These are phyloP conservation scores for Suillus decipiens DNA, from an alignment of 768 basidiomycete genomes.

Conservation along the genomic window DNA sequence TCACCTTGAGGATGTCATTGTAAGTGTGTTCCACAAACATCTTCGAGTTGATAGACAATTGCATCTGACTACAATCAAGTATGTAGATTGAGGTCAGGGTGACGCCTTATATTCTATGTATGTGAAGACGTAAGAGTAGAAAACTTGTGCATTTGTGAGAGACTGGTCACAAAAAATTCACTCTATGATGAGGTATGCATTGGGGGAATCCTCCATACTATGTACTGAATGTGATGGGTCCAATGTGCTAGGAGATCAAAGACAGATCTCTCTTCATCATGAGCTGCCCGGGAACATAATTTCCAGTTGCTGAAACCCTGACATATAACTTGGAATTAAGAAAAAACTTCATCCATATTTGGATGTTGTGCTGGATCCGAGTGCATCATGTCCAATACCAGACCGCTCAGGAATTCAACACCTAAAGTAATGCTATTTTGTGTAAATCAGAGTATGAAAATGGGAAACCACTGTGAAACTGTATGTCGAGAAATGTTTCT, in stretches of 20 bases:
- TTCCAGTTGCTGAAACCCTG: constrained; percentile 16
- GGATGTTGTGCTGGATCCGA: constrained; percentile 35
- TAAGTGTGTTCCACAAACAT: too few species aligned
- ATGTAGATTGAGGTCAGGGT: too few species aligned
- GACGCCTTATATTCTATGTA: too few species aligned
- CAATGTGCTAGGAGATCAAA: constrained; percentile 20
- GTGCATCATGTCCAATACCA: constrained; percentile 36
- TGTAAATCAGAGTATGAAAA: neutral
- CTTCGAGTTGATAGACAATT: too few species aligned
- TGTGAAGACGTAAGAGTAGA: neutral
- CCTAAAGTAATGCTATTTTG: neutral
- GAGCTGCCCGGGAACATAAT: constrained; percentile 31
- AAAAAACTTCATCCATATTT: constrained; percentile 27
- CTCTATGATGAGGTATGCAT: neutral
- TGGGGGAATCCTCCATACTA: constrained; percentile 18
- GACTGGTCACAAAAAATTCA: neutral
- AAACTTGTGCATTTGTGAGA: neutral
- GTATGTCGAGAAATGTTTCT: constrained; percentile 34
- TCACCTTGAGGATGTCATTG: too few species aligned
- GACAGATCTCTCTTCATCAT: constrained; percentile 5
- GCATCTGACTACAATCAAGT: too few species aligned
- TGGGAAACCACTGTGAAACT: neutral
- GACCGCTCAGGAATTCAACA: constrained; percentile 28
- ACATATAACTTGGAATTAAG: constrained; percentile 20
- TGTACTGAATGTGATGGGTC: constrained; percentile 15